Percentiles rank a stretch among this genome's conserved stretches.
Conservation (phyloP, 108 stramenopile species). For the Nannochloropsis granulata region DNA sequence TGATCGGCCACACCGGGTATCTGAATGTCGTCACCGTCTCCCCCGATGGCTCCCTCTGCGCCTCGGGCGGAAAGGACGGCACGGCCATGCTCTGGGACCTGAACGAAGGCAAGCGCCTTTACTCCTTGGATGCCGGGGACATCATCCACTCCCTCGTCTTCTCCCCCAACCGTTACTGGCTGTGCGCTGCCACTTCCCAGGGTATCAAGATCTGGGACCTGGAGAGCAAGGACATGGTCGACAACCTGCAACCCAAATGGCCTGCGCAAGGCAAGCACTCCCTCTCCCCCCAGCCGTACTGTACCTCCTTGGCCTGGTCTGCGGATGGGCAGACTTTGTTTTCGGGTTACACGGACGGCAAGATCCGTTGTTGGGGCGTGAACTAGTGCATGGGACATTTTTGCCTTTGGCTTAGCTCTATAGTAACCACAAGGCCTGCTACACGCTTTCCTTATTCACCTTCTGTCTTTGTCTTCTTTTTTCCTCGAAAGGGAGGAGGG, state of each 20-base stretch:
- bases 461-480: too few species aligned
- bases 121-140: constrained; percentile 93
- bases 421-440: not conserved
- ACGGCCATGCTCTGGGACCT: constrained; percentile 99
- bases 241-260: constrained; percentile 75
- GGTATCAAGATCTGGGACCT: constrained; percentile 99
- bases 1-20: constrained; percentile 98
- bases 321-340: constrained; percentile 90
- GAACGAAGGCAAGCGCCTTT: constrained; percentile 98
- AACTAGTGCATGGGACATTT: not conserved
- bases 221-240: constrained; percentile 92
- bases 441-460: not conserved
- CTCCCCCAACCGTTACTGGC: constrained; percentile 99
- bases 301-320: constrained; percentile 94
- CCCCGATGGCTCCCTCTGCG: constrained; percentile 96
- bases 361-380: constrained; percentile 73
- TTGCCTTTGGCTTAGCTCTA: not conserved
- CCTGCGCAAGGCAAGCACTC: constrained; percentile 48
- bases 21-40: constrained; percentile 99
- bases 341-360: constrained; percentile 89
- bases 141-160: constrained; percentile 97
- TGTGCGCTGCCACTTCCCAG: constrained; percentile 94
- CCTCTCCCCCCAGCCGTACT: constrained; percentile 51
- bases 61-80: constrained; percentile 98
- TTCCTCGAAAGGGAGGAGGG: not conserved